Evolutionary conservation across 2,329 filamentous ascomycete genomes (phyloP), one percentile per base, ranked within the genome.

Genomic region (Penicillium sp.): DNA sequence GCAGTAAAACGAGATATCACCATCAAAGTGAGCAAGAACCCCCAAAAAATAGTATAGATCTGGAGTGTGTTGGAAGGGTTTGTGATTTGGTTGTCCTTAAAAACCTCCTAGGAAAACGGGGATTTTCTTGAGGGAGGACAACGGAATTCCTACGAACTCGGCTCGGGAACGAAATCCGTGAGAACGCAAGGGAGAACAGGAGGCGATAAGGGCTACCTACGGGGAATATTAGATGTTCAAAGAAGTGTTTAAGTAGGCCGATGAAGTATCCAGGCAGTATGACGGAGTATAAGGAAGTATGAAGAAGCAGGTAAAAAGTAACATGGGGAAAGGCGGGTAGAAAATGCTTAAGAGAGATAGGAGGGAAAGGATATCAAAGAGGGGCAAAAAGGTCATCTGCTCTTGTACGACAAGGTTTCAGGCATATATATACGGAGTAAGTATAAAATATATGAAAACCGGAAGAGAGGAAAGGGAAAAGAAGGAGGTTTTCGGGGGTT

Each of bases 321-420:
- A 58, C 54, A 47, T 57, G 47, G 40, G 57, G 53, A 57, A 38
- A 50, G 43, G 31, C 37, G 53, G 43, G 41, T 54, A 46, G 37
- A 50, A 38, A 52, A 45, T 43, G 37, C 29, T 29, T 56, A 13
- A 41, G 21, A 48, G n/a, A 42, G 48, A 46, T 21, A 45, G 27
- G n/a, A 38, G 54, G 58, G 37, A 15, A 43, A 15, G 45, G 29
- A 41, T 42, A 40, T 49, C 43, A 48, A 45, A 48, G 52, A 57
- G 54, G 54, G 54, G 53, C 53, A 55, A 33, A 35, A 23, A n/a
- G 19, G 54, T 57, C 54, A 56, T 56, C 49, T 47, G 49, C 9
- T 35, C 45, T 49, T 48, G 42, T 54, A 37, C 41, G 27, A 43
- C 46, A 50, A 35, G 37, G 47, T 43, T 51, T 48, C 52, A 48